Percentiles rank a stretch among this genome's conserved stretches.
Evolutionary conservation across 495 filamentous ascomycete species (phyloP).

Genomic region (Aspergillus sclerotiicarbonarius): DNA sequence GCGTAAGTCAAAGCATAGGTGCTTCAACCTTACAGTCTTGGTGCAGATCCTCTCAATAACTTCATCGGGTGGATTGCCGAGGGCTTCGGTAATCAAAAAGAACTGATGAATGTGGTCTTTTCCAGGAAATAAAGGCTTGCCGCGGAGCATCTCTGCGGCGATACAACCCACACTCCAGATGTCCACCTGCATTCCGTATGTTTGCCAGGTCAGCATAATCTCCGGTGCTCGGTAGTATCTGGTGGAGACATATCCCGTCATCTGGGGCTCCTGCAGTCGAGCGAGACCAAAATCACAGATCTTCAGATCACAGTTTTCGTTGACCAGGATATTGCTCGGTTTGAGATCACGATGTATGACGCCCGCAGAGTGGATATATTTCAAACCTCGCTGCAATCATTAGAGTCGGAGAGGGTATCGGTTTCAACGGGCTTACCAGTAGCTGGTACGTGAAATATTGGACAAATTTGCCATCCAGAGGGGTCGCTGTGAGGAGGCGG

Average conservation of each 20-base stretch:
- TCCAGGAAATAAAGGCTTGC: conserved; percentile 95
- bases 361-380: conserved; percentile 98
- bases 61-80: conserved; percentile 94
- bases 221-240: conserved; percentile 97
- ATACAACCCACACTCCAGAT: conserved; percentile 99
- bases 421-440: conserved; percentile 54
- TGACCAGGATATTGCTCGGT: conserved; percentile 96
- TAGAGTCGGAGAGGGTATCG: not conserved
- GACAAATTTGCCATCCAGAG: conserved; percentile 97
- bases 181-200: conserved; percentile 97
- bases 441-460: conserved; percentile 99
- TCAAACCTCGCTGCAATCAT: conserved; percentile 76
- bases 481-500: conserved; percentile 86
- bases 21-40: conserved; percentile 70
- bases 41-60: conserved; percentile 97
- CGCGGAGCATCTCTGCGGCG: conserved; percentile 98
- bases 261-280: conserved; percentile 96
- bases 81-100: conserved; percentile 94
- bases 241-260: conserved; percentile 99
- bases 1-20: not conserved
- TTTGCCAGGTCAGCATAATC: conserved; percentile 99
- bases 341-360: conserved; percentile 98
- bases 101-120: conserved; percentile 99
- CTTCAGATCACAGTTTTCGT: conserved; percentile 98
- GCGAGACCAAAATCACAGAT: conserved; percentile 99